These are phyloP conservation scores for Vicia sativa DNA, from an alignment of 306 rosid genomes.

Conservation along the genomic window DNA sequence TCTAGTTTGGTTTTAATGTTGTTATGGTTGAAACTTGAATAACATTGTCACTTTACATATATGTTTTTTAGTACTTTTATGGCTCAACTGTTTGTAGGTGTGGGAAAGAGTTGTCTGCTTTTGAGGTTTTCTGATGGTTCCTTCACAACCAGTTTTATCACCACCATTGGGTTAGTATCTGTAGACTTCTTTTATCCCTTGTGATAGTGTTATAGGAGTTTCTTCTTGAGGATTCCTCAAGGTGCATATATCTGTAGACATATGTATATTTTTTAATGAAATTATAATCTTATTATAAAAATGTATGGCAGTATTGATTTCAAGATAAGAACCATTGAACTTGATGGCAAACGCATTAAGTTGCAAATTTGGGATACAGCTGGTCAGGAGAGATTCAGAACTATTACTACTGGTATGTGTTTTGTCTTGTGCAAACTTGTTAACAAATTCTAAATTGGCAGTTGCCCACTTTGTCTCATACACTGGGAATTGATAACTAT, in stretches of 20 bases:
- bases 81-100: conserved; percentile 59
- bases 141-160: conserved; percentile 89
- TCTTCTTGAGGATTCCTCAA: conserved; percentile 14
- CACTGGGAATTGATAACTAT: conserved; percentile 11
- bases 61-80: conserved; percentile 3
- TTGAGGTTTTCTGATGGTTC: conserved; percentile 94
- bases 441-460: conserved; percentile 4
- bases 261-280: conserved; percentile 7
- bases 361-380: conserved; percentile 93
- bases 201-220: conserved; percentile 13
- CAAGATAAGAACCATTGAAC: conserved; percentile 90
- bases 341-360: conserved; percentile 76
- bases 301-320: conserved; percentile 70
- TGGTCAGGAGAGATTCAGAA: conserved; percentile 87
- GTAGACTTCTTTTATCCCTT: neutral
- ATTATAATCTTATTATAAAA: conserved; percentile 18
- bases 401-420: conserved; percentile 72
- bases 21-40: conserved; percentile 18
- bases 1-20: conserved; percentile 14
- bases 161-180: conserved; percentile 85
- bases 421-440: conserved; percentile 30
- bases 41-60: neutral
- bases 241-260: conserved; percentile 9
- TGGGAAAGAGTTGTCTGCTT: conserved; percentile 95
- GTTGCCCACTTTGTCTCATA: conserved; percentile 17